Evolutionary conservation across 2,329 filamentous ascomycete genomes (phyloP).

Genomic region (Alternaria sp.): DNA sequence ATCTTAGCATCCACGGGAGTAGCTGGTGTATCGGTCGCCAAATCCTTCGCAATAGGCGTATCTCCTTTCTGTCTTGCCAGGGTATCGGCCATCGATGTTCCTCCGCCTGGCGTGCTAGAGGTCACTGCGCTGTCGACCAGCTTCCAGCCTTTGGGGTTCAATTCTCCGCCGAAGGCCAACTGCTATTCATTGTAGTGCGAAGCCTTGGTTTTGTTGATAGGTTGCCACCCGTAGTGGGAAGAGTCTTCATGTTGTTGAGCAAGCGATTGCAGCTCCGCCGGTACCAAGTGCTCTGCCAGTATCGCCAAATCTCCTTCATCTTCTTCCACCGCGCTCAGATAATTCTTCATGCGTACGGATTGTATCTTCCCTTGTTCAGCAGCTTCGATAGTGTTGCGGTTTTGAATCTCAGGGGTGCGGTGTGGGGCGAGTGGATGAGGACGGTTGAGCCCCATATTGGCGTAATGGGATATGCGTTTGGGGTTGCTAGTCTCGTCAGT

Average conservation of each 20-base stretch:
- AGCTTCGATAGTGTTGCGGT: no score
- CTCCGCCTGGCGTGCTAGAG: neutral
- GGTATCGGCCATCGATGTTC: neutral
- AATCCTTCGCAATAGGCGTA: neutral
- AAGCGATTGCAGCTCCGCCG: neutral
- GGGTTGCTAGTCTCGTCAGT: neutral
- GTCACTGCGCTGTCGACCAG: neutral
- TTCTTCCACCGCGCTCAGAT: neutral
- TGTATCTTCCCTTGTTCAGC: neutral
- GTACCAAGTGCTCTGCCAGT: neutral
- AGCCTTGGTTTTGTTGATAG: neutral
- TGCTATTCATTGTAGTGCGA: neutral
- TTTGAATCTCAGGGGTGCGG: neutral
- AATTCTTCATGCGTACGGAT: neutral
- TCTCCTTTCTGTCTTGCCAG: neutral
- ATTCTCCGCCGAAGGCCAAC: neutral
- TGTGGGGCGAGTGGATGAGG: neutral
- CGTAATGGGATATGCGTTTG: neutral
- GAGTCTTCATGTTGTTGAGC: neutral
- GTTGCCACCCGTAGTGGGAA: neutral
- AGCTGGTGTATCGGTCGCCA: neutral
- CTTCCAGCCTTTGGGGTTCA: neutral
- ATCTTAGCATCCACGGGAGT: neutral
- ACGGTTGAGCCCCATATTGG: neutral
- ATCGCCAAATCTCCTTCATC: neutral